A percentile compares a stretch with the other conserved stretches of the same genome.
phyloP scores from a whole-genome alignment of 192 early-diverging fungal genomes.

The Spizellomyces sp. region DNA sequence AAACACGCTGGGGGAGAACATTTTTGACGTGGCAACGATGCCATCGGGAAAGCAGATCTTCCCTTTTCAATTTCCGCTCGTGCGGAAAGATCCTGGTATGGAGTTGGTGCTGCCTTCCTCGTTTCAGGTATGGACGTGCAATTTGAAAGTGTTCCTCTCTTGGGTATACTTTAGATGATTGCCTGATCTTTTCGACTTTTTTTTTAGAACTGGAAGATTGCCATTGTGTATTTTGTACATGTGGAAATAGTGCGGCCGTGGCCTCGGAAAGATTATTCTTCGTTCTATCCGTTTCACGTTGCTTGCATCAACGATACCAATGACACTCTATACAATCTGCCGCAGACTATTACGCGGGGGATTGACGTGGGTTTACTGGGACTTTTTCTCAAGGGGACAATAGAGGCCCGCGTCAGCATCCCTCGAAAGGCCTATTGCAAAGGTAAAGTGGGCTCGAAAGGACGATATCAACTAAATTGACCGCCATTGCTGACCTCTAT shows the following conservation, averaged over 20 bases:
- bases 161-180: too few species aligned
- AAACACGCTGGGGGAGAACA: too few species aligned
- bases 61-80: background rate
- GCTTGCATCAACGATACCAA: background rate
- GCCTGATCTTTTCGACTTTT: too few species aligned
- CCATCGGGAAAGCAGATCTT: background rate
- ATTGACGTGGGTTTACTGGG: constrained; percentile 9
- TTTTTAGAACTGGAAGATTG: background rate
- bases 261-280: background rate
- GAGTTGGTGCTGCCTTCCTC: background rate
- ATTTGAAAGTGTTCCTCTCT: too few species aligned
- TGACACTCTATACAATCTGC: background rate
- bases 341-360: background rate
- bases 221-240: background rate
- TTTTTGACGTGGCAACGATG: background rate
- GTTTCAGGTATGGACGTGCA: background rate
- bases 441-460: background rate
- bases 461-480: too few species aligned
- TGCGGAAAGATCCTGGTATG: background rate
- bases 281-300: constrained; percentile 4
- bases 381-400: constrained; percentile 2
- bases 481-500: too few species aligned
- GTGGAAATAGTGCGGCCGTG: background rate
- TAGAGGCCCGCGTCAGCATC: constrained; percentile 8
- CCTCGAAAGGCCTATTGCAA: constrained; percentile 11